Conservation (phyloP, 2,329 filamentous ascomycete species). For the Neonectria coccinea region DNA sequence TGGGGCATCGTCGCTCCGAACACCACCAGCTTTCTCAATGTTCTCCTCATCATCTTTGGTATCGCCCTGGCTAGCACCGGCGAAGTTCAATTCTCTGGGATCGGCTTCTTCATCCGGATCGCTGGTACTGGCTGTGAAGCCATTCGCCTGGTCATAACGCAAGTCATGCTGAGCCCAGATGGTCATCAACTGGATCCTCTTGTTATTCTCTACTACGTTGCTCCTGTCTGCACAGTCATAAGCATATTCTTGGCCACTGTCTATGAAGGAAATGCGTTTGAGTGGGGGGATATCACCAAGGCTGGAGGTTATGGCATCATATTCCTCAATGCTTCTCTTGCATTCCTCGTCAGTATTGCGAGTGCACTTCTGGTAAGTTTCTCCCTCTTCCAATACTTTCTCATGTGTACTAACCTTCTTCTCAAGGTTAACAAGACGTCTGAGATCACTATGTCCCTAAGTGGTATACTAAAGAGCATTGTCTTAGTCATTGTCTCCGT, state of each 20-base stretch:
- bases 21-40: conserved; percentile 56
- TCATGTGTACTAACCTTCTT: not conserved
- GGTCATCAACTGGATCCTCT: conserved; percentile 88
- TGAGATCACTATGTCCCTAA: conserved; percentile 83
- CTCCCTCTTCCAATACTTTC: not conserved
- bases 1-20: conserved; percentile 61
- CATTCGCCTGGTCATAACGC: conserved; percentile 82
- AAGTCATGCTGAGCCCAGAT: conserved; percentile 78
- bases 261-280: conserved; percentile 67
- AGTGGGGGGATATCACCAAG: conserved; percentile 72
- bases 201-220: conserved; percentile 88
- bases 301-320: conserved; percentile 71
- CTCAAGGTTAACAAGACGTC: conserved; percentile 84
- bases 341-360: conserved; percentile 82
- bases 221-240: conserved; percentile 83
- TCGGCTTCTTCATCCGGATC: conserved; percentile 75
- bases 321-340: conserved; percentile 76
- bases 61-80: conserved; percentile 65
- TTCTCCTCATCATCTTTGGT: conserved; percentile 62
- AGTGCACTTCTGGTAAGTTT: conserved; percentile 81
- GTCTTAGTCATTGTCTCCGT: conserved; percentile 80
- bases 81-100: conserved; percentile 74
- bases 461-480: conserved; percentile 87
- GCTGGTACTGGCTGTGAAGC: conserved; percentile 84
- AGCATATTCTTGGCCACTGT: conserved; percentile 73